Conservation (phyloP, 176 grass and related monocot species). For the Aegilops sharonensis region DNA sequence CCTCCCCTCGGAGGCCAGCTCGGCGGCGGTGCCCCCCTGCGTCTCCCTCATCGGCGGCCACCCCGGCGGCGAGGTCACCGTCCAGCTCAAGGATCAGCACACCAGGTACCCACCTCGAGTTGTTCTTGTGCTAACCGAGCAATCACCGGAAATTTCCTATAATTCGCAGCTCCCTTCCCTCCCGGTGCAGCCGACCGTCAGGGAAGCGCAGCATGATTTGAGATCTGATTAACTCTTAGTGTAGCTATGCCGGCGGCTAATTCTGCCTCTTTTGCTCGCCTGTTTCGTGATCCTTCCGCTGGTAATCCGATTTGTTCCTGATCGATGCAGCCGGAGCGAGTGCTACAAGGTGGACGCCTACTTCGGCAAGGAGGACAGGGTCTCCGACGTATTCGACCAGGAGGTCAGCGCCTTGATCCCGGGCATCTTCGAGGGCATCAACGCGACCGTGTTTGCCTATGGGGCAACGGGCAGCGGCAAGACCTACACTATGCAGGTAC, state of each 20-base stretch:
- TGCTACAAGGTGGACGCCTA: conserved; percentile 80
- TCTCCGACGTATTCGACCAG: conserved; percentile 57
- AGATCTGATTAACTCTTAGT: background rate
- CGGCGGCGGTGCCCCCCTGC: conserved; percentile 31
- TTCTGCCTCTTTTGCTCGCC: background rate
- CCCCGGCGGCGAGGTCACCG: conserved; percentile 46
- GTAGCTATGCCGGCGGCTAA: background rate
- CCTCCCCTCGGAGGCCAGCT: conserved; percentile 53
- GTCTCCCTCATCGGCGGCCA: conserved; percentile 46
- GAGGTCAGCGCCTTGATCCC: conserved; percentile 71
- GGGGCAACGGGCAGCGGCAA: conserved; percentile 88
- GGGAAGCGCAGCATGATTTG: background rate
- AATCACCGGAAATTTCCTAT: background rate
- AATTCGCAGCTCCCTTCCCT: background rate
- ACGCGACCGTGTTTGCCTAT: conserved; percentile 74
- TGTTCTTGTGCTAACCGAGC: background rate
- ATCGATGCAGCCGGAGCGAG: conserved; percentile 59
- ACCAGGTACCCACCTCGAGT: conserved; percentile 45
- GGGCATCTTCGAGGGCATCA: conserved; percentile 61
- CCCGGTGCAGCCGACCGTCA: background rate
- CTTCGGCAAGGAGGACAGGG: conserved; percentile 55
- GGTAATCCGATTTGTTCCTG: background rate
- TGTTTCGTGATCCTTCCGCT: background rate
- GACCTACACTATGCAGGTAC: conserved; percentile 91
- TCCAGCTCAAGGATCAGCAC: conserved; percentile 77